These are phyloP conservation scores for Hydnomerulius pinastri DNA, from an alignment of 768 basidiomycete genomes.

Conservation along the genomic window DNA sequence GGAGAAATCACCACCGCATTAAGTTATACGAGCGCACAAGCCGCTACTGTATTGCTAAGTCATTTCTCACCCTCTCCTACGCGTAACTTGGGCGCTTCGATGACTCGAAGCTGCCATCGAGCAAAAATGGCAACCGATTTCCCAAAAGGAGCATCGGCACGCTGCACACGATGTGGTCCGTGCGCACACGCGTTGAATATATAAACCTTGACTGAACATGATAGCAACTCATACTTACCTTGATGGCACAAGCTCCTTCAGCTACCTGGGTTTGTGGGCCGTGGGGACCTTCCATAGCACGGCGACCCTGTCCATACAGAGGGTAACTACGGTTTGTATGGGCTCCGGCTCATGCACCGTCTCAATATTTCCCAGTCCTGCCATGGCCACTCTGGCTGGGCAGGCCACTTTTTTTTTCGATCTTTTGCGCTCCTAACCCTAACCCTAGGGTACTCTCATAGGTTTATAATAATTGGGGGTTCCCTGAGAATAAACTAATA, in stretches of 20 bases:
- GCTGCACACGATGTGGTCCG: conserved; percentile 16
- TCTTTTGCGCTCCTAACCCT: conserved; percentile 25
- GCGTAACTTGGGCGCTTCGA: too few relatives aligned
- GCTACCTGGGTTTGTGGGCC: conserved; percentile 55
- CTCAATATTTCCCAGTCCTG: conserved; percentile 79
- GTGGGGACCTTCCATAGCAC: conserved; percentile 55
- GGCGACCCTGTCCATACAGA: conserved; percentile 56
- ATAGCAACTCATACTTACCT: conserved; percentile 55
- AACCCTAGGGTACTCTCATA: conserved; percentile 21
- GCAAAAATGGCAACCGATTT: neutral
- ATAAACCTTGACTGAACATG: conserved; percentile 1
- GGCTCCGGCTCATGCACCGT: conserved; percentile 76
- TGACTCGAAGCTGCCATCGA: too few relatives aligned
- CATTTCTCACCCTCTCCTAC: too few relatives aligned
- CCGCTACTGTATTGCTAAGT: too few relatives aligned
- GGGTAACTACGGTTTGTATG: conserved; percentile 47
- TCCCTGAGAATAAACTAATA: too few relatives aligned
- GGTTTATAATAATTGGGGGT: conserved; percentile 1
- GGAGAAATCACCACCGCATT: too few relatives aligned
- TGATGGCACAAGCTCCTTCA: conserved; percentile 64
- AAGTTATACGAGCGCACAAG: too few relatives aligned
- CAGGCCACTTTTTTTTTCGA: conserved; percentile 27
- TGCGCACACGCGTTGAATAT: conserved; percentile 7
- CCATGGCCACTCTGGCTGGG: conserved; percentile 52
- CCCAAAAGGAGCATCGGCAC: neutral